These are phyloP conservation scores for Paratinospora sagittata DNA, from an alignment of 164 flowering plant species.

Conservation along the genomic window DNA sequence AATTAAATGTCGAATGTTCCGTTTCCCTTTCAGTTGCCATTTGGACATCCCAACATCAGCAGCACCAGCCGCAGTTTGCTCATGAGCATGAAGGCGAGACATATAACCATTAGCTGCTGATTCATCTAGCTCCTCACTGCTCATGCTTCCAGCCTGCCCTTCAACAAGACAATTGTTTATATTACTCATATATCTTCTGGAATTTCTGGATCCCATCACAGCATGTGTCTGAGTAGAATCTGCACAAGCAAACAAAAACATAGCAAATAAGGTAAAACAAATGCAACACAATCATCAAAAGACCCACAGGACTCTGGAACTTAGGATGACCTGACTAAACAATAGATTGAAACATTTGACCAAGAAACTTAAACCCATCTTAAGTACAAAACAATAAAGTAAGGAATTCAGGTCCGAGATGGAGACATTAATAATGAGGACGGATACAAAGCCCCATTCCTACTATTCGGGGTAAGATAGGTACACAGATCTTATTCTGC, in stretches of 20 bases:
- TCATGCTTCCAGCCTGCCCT: conserved; percentile 37
- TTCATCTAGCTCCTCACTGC: conserved; percentile 55
- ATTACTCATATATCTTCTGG: conserved; percentile 23
- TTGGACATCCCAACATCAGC: conserved; percentile 56
- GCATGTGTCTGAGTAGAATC: conserved; percentile 32
- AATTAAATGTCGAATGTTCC: conserved; percentile 56
- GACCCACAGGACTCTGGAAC: not conserved
- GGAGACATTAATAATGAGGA: not conserved
- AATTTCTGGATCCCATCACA: conserved; percentile 26
- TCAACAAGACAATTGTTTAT: conserved; percentile 9
- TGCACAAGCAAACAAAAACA: conserved; percentile 17
- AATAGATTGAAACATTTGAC: too few species aligned
- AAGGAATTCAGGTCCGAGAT: too few species aligned
- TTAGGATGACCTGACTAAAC: too few species aligned
- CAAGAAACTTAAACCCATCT: too few species aligned
- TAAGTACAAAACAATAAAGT: too few species aligned
- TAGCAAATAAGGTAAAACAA: not conserved
- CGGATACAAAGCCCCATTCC: not conserved
- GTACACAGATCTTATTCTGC: too few species aligned
- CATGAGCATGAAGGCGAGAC: conserved; percentile 35
- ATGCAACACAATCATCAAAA: not conserved
- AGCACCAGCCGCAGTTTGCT: conserved; percentile 27
- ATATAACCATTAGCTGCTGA: conserved; percentile 32
- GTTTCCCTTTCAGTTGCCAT: conserved; percentile 88
- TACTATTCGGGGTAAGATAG: too few species aligned